Evolutionary conservation across 257 asterid genomes (phyloP).

Genomic region (Lavandula angustifolia): DNA sequence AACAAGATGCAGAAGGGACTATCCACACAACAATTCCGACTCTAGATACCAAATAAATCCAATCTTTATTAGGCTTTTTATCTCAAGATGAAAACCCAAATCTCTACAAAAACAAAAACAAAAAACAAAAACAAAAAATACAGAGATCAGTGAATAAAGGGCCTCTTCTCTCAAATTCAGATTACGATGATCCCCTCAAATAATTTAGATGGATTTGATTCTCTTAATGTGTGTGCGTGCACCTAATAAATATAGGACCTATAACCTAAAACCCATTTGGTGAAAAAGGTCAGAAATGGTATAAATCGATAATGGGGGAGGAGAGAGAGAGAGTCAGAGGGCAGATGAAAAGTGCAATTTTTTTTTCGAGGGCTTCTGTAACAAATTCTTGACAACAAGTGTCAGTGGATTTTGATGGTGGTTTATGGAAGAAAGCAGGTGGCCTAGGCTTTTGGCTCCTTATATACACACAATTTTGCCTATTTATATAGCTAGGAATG

Average conservation of each 20-base stretch:
- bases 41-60: slow-evolving; percentile 20
- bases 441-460: slow-evolving; percentile 28
- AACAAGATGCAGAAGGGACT: slow-evolving; percentile 12
- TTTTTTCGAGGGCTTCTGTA: too few species aligned
- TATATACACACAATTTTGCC: too few species aligned
- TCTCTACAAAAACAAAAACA: too few species aligned
- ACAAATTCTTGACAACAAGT: slow-evolving; percentile 45
- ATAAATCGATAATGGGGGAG: slow-evolving; percentile 36
- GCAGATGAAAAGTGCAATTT: too few species aligned
- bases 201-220: slow-evolving; percentile 44
- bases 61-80: slow-evolving; percentile 24
- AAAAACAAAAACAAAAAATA: too few species aligned
- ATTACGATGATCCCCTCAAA: slow-evolving; percentile 47
- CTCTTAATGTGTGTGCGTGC: slow-evolving; percentile 32
- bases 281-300: slow-evolving; percentile 52
- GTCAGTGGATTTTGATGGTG: slow-evolving; percentile 39
- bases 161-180: slow-evolving; percentile 33
- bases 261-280: slow-evolving; percentile 46
- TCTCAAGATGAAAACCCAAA: slow-evolving; percentile 40
- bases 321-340: slow-evolving; percentile 22
- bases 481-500: too few species aligned
- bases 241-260: slow-evolving; percentile 28
- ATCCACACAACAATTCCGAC: slow-evolving; percentile 31
- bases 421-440: slow-evolving; percentile 35
- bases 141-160: slow-evolving; percentile 48